These are phyloP conservation scores for Morella rubra DNA, from an alignment of 306 rosid species.

Conservation along the genomic window DNA sequence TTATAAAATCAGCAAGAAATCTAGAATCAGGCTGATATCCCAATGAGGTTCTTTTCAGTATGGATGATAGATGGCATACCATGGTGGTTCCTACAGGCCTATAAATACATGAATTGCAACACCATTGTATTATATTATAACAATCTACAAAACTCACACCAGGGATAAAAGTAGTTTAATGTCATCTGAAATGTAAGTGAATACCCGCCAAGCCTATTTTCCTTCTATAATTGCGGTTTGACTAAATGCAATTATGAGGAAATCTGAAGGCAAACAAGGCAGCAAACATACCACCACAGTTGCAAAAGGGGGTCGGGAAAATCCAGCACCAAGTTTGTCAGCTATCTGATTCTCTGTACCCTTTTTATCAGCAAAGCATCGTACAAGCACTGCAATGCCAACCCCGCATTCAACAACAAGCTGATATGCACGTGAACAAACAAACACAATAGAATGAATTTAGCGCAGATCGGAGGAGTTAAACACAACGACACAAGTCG, in stretches of 20 bases:
- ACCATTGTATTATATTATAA: neutral
- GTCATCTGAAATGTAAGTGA: constrained; percentile 7
- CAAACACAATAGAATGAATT: neutral
- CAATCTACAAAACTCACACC: neutral
- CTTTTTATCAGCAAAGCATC: constrained; percentile 76
- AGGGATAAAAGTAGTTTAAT: neutral
- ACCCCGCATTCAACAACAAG: constrained; percentile 75
- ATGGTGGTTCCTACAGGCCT: neutral
- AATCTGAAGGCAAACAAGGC: constrained; percentile 16
- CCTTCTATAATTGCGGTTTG: too few relatives aligned
- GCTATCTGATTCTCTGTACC: constrained; percentile 61
- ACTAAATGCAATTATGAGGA: too few relatives aligned
- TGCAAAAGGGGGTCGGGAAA: constrained; percentile 66
- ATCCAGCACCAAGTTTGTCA: constrained; percentile 76
- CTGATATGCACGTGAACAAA: constrained; percentile 34
- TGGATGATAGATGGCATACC: neutral
- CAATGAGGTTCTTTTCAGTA: neutral
- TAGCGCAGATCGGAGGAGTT: neutral
- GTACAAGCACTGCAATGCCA: constrained; percentile 71
- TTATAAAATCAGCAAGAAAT: neutral
- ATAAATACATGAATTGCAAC: neutral
- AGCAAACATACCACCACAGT: constrained; percentile 60
- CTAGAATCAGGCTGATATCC: neutral
- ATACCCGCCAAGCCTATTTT: neutral
- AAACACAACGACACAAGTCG: neutral